A percentile compares a stretch with the other conserved stretches of the same genome.
These are phyloP conservation scores for Nephelium lappaceum DNA, from an alignment of 345 rosid genomes.

Conservation along the genomic window DNA sequence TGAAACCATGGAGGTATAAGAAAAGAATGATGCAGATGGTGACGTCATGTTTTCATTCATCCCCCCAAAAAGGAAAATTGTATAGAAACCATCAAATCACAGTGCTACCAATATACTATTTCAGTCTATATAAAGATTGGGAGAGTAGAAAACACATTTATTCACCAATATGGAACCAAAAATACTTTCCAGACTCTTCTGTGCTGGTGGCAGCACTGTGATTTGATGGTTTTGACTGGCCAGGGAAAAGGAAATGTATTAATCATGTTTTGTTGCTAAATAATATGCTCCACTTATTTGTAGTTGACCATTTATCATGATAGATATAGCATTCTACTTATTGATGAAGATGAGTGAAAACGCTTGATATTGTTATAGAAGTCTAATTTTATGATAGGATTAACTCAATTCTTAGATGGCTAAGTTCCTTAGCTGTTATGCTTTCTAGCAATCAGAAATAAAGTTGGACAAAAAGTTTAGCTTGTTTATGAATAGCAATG, in stretches of 20 bases:
- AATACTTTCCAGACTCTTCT: not conserved
- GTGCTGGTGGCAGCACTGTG: not conserved
- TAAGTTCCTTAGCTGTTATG: not conserved
- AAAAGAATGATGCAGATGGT: not conserved
- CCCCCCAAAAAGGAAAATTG: too few relatives aligned
- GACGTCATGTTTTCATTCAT: not conserved
- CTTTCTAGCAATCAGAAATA: not conserved
- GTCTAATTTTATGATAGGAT: not conserved
- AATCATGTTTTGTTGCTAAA: not conserved
- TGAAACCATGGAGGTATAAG: not conserved
- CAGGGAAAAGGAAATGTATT: not conserved
- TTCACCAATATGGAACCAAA: not conserved
- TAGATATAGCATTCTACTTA: not conserved
- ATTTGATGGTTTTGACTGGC: not conserved
- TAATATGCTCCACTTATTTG: not conserved
- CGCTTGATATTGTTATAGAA: conserved; percentile 1
- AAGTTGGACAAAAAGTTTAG: not conserved
- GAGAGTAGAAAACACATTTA: not conserved
- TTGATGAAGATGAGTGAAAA: not conserved
- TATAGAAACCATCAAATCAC: too few relatives aligned
- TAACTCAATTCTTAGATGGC: not conserved
- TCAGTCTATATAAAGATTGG: not conserved
- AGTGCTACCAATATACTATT: not conserved
- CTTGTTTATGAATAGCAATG: not conserved
- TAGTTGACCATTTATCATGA: not conserved